Evolutionary conservation across 2,329 filamentous ascomycete species (phyloP), one percentile per base, ranked within the genome.

Genomic region (Zelopaecilomyces penicillatus): DNA sequence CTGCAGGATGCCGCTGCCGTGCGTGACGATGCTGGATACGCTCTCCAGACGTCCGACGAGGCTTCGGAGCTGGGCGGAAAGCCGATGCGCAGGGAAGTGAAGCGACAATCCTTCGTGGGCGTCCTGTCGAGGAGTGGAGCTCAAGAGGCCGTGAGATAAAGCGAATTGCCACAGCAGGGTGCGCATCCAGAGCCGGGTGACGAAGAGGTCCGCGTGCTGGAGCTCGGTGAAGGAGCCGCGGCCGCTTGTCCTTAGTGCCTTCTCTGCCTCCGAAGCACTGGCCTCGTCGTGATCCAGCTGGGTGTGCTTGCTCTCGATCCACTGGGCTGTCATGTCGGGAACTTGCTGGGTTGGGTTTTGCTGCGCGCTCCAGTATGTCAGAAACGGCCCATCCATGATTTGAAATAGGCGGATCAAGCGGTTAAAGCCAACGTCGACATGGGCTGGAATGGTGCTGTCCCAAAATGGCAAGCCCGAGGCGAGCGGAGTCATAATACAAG

Each of bases 1-100:
- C 48, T 76, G 71, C 42, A 78, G 62, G 44, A 80, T 75, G 26
- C 73, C 73, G 33, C 67, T 73, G 6, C 76, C 76, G 51, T 80
- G 75, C 4, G 75, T 70, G 29, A 70, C 70, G 46, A 80, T 70
- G 43, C 70, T 71, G 33, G 62, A 58, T 12, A 63, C 57, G 45
- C 57, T 66, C 5, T 59, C 55, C 1, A 68, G 52, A 3, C 58
- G 58, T 37, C 54, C 54, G 11, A 68, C 63, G 10, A 69, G 58
- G 33, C 50, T 59, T 34, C 66, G 64, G 4, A 69, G 57, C 52
- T 69, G 63, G 4, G 56, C 52, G 7, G 65, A 67, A 10, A 69
- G 57, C 5, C 65, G 59, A 12, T 61, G 57, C 0, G 60, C 65
- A 3, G 66, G 66, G 36, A 68, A 68, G 39, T 66, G 63, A 1